phyloP scores from a whole-genome alignment of 257 asterid genomes.

The Jacaranda copaia region DNA sequence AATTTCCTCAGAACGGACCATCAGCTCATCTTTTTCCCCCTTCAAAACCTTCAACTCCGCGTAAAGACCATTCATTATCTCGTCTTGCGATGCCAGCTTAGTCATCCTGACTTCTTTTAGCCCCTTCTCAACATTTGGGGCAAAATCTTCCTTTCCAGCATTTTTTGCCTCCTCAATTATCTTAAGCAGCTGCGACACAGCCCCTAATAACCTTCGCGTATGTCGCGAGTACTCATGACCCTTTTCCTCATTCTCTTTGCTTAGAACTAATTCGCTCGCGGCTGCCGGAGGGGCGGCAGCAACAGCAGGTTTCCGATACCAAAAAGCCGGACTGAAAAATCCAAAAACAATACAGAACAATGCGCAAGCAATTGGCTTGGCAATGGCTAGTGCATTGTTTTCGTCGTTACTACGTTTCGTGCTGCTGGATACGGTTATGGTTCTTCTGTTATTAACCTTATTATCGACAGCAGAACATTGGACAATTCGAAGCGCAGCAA shows the following conservation, averaged over 20 bases:
- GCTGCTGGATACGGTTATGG: conserved; percentile 14
- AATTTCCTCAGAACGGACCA: conserved; percentile 48
- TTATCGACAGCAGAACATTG: conserved; percentile 34
- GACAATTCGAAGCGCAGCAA: conserved; percentile 31
- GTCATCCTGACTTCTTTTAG: conserved; percentile 63
- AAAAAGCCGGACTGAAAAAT: conserved; percentile 54
- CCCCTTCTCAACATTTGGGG: conserved; percentile 47
- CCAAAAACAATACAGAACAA: conserved; percentile 58
- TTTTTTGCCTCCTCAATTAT: conserved; percentile 61
- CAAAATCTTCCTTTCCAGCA: conserved; percentile 43
- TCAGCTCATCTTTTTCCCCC: conserved; percentile 48
- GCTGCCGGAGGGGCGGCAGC: conserved; percentile 48
- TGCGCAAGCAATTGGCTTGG: conserved; percentile 69
- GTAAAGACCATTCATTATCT: conserved; percentile 67
- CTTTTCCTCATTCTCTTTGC: conserved; percentile 40
- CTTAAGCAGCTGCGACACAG: conserved; percentile 56
- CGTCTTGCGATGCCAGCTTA: conserved; percentile 63
- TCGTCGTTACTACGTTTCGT: conserved; percentile 38
- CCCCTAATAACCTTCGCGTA: conserved; percentile 65
- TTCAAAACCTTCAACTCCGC: conserved; percentile 60
- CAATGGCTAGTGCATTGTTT: conserved; percentile 40
- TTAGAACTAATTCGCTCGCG: conserved; percentile 28
- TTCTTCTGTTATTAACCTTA: conserved; percentile 15
- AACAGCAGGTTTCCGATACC: conserved; percentile 49
- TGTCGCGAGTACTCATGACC: conserved; percentile 68